Base-by-base conservation (phyloP, 306 rosid species). In the Sphenostylis stenocarpa region DNA sequence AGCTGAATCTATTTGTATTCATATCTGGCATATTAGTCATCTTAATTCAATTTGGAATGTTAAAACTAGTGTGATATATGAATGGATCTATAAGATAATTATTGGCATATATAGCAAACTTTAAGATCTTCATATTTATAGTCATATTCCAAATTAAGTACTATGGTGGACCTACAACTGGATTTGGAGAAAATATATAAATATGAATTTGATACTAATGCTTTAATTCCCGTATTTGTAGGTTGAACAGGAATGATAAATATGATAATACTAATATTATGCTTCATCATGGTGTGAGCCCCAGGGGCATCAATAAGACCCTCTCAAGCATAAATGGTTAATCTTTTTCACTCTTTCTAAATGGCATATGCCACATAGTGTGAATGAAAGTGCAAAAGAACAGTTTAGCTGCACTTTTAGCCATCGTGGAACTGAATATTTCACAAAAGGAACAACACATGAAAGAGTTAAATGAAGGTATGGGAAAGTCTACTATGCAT, bases 361-460 rank as follows among this genome's bases (percentile, higher is more conserved):
- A 61, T 61, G 28, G 47, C 29, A 38, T 64, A 36, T 64, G 49
- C 70, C 29, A 36, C 70, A 38, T 38, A n/a, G 11, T 19, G 26
- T 20, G 70, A 64, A 64, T 16, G 43, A 38, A 64, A 33, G 70
- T 38, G 49, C 28, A 64, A 64, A 64, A 38, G 70, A 36, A 38
- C 20, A 33, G 69, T 63, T 9, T 19, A 4, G 49, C 2, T 64
- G 31, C 53, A 55, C 73, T 63, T 77, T 77, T 72, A 62, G 82
- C 34, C 56, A 47, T 56, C 49, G 56, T 70, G 75, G 56, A 74
- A 47, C 19, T 56, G 72, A 65, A 80, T 43, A 29, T 63, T 29
- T 44, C 48, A 67, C 48, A 11, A 1, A 17, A 61, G 9, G 66
- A 24, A 5, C 70, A 36, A 38, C 17, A 56, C 44, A 41, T 6